A percentile compares a stretch with the other conserved stretches of the same genome.
phyloP scores from a whole-genome alignment of 495 filamentous ascomycete species.

The Neurospora sp. region DNA sequence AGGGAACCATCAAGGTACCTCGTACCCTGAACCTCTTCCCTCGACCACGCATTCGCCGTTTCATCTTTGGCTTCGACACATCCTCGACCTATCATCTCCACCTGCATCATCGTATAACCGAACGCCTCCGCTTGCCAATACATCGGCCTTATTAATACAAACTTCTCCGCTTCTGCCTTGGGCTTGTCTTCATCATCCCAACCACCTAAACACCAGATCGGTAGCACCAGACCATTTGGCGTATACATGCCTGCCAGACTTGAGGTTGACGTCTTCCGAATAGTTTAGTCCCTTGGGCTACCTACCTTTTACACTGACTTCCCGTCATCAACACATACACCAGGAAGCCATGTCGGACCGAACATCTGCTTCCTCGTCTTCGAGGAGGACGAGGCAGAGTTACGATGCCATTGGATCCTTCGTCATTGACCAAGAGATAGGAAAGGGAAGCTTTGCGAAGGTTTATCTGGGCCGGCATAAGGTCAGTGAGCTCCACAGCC shows the following conservation, averaged over 20 bases:
- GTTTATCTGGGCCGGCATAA: slow-evolving; percentile 80
- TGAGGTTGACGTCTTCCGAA: slow-evolving; percentile 29
- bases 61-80: background rate
- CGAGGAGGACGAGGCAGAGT: slow-evolving; percentile 27
- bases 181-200: slow-evolving; percentile 1
- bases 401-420: slow-evolving; percentile 70
- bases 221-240: slow-evolving; percentile 5
- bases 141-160: background rate
- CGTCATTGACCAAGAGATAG: slow-evolving; percentile 72
- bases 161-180: slow-evolving; percentile 5
- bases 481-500: slow-evolving; percentile 42
- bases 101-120: background rate
- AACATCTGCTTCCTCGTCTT: slow-evolving; percentile 20
- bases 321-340: slow-evolving; percentile 32
- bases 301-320: slow-evolving; percentile 18
- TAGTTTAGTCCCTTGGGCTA: slow-evolving; percentile 40
- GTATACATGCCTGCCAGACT: slow-evolving; percentile 40
- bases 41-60: background rate
- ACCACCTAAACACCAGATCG: background rate
- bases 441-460: slow-evolving; percentile 90
- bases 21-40: background rate
- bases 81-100: background rate
- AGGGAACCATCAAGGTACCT: background rate
- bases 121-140: background rate
- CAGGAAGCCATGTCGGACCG: slow-evolving; percentile 42